Base-by-base conservation (phyloP, 768 basidiomycete genomes). In the Hydnomerulius pinastri region DNA sequence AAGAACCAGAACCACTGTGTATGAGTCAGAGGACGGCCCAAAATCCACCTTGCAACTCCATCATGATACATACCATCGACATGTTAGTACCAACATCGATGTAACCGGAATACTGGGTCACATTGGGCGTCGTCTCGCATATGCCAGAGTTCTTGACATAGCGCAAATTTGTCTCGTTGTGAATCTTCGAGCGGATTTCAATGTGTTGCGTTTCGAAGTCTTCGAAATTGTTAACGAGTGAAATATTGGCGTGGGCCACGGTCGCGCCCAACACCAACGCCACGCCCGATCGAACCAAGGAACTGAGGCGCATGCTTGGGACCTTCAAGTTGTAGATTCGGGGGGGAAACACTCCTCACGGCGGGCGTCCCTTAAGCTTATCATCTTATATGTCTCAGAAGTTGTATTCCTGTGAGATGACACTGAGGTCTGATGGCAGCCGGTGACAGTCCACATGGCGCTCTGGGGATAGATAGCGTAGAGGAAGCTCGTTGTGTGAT, bases 1-100 rank as follows among this genome's bases (percentile, higher is more conserved):
- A 87, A 87, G 65, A 86, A 87, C 82, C 85, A 87, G 59, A 86
- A 87, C 82, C 82, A 86, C 84, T 85, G 46, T 12, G 36, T 23
- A 6, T 7, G 15, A 9, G 43, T 32, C 35, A 15, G 9, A 38
- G 6, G 18, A 17, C 21, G 33, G 38, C 13, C 28, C 7, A 12
- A 12, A n/a, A 9, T 2, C 32, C 12, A 27, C 30, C n/a, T 17
- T 20, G 27, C 3, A 15, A 37, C 2, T 13, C 12, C 1, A 27
- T n/a, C n/a, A n/a, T n/a, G n/a, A n/a, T 15, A 54, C 71, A 50
- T 39, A 82, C 82, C 78, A 82, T 79, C 0, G 80, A 82, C 76
- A 80, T 82, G 44, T 81, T 77, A 11, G 58, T 68, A 9, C 77
- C 80, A 23, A 86, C 66, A 32, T 84, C 77, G 6, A 83, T 68